Percentiles rank a stretch among this genome's conserved stretches.
These are phyloP conservation scores for Adansonia gregorii DNA, from an alignment of 441 rosid genomes.

Conservation along the genomic window DNA sequence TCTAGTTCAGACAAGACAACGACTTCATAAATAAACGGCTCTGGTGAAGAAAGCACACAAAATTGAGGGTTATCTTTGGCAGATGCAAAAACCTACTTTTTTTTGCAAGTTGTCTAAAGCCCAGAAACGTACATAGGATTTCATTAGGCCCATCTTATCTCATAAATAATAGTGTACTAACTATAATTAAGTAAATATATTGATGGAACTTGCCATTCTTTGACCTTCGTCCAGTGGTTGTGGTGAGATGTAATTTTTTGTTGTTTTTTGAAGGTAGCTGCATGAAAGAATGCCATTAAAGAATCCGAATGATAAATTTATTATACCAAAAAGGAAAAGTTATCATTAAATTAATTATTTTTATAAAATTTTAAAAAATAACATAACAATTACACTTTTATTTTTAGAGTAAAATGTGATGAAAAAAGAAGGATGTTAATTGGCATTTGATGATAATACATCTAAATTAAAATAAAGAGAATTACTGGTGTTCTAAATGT, in stretches of 20 bases:
- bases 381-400: no score
- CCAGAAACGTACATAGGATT: neutral
- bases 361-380: no score
- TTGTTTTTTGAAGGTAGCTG: no score
- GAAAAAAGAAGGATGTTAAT: neutral
- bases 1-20: neutral
- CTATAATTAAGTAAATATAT: no score
- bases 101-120: neutral
- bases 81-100: neutral
- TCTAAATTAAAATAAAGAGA: neutral
- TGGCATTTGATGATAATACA: neutral
- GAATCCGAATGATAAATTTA: no score
- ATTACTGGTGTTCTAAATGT: neutral
- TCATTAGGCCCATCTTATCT: neutral
- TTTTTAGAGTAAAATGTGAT: no score
- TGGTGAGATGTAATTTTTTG: neutral
- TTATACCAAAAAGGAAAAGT: no score
- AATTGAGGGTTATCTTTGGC: neutral
- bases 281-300: no score
- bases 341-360: no score
- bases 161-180: neutral
- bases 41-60: neutral
- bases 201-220: neutral
- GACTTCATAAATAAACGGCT: neutral
- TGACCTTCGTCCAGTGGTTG: neutral